These are phyloP conservation scores for Colletotrichum nymphaeae DNA, from an alignment of 2,329 filamentous ascomycete species.

Conservation along the genomic window DNA sequence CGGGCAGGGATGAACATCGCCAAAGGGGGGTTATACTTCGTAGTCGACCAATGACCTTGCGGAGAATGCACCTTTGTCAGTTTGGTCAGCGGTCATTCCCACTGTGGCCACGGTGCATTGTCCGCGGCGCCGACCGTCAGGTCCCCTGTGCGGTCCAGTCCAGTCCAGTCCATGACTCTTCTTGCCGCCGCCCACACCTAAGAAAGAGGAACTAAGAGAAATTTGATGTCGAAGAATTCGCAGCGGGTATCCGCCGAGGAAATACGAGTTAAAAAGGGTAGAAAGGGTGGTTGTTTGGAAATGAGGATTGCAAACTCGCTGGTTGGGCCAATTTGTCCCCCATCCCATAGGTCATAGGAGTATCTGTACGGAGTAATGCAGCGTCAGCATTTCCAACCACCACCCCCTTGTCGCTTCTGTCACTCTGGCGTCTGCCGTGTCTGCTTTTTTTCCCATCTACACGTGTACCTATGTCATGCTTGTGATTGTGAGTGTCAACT, in stretches of 20 bases:
- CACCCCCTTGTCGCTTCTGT: neutral
- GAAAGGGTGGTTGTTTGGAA: neutral
- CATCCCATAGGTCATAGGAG: neutral
- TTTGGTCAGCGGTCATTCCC: conserved; percentile 16
- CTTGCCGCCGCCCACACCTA: neutral
- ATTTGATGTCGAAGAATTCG: too few relatives aligned
- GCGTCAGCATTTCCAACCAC: conserved; percentile 13
- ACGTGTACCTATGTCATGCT: neutral
- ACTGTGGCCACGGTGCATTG: conserved; percentile 22
- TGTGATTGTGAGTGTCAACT: neutral
- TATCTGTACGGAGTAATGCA: conserved; percentile 3
- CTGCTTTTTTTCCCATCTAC: neutral
- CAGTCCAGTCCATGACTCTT: neutral
- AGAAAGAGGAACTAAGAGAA: neutral
- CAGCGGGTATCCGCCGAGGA: neutral
- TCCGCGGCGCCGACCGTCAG: too few relatives aligned
- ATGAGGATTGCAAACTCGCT: conserved; percentile 10
- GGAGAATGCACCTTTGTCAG: conserved; percentile 24
- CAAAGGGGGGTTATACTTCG: neutral
- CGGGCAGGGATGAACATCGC: neutral
- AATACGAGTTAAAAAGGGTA: neutral
- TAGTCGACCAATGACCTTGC: conserved; percentile 4
- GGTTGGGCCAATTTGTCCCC: conserved; percentile 20
- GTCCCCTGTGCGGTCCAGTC: too few relatives aligned
- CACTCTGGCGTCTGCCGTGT: too few relatives aligned